These are phyloP conservation scores for Meyerozyma sp. DNA, from an alignment of 1,139 yeast species.

Conservation along the genomic window DNA sequence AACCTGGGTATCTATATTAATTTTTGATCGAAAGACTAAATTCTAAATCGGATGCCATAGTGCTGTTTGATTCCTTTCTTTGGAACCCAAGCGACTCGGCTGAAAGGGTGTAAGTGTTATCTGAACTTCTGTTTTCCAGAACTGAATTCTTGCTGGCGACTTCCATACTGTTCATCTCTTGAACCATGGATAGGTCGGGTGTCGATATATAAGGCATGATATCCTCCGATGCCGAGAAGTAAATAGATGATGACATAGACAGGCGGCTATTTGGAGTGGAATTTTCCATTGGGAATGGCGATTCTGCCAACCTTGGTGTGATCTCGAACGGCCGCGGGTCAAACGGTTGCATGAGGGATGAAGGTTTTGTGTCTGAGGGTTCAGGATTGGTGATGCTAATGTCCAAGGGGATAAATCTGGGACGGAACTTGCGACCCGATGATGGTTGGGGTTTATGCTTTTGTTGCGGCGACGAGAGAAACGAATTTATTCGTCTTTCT, in stretches of 20 bases:
- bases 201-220: background rate
- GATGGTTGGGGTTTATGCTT: slow-evolving; percentile 2
- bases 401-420: slow-evolving; percentile 7
- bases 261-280: background rate
- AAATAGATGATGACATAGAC: background rate
- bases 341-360: background rate
- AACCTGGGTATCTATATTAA: background rate
- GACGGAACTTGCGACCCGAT: slow-evolving; percentile 3
- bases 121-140: background rate
- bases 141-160: background rate
- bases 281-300: background rate
- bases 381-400: slow-evolving; percentile 2
- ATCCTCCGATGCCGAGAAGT: background rate
- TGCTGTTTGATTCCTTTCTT: background rate
- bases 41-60: background rate
- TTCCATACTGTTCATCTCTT: background rate
- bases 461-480: slow-evolving; percentile 4
- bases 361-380: background rate
- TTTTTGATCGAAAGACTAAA: background rate
- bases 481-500: slow-evolving; percentile 13
- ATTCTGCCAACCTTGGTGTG: background rate
- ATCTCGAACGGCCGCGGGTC: background rate
- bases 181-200: background rate
- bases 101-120: background rate
- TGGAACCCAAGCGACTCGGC: slow-evolving; percentile 1